phyloP scores from a whole-genome alignment of 768 basidiomycete genomes.

The Pleurotus citrinopileatus region DNA sequence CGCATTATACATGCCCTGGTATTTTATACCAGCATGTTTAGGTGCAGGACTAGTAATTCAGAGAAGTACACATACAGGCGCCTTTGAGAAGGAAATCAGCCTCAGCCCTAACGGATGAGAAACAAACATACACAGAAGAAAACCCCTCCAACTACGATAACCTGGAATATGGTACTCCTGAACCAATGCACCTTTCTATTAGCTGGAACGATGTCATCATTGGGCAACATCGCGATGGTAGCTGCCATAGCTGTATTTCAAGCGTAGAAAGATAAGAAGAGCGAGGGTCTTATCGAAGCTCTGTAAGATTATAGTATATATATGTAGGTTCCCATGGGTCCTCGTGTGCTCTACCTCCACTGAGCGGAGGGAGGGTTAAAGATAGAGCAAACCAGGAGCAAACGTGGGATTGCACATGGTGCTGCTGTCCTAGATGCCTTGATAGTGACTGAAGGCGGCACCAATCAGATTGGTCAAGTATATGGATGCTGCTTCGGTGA shows the following conservation, averaged over 20 bases:
- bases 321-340: no score
- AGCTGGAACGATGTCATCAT: not conserved
- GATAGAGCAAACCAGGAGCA: no score
- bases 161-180: slow-evolving; percentile 27
- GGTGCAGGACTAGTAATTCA: not conserved
- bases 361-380: no score
- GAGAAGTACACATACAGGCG: slow-evolving; percentile 19
- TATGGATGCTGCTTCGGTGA: no score
- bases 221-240: not conserved
- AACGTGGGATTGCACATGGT: no score
- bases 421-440: no score
- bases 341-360: no score
- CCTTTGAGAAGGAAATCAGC: slow-evolving; percentile 13
- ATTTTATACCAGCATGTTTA: not conserved
- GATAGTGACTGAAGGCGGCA: no score
- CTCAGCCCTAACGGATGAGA: not conserved
- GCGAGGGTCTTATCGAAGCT: no score
- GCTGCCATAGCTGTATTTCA: not conserved
- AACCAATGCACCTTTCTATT: slow-evolving; percentile 27
- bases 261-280: no score
- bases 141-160: slow-evolving; percentile 29
- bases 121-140: slow-evolving; percentile 24
- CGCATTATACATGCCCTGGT: slow-evolving; percentile 30
- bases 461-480: no score
- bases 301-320: no score